Evolutionary conservation across 208 protist species (phyloP).

Genomic region (Trypanosoma mega): DNA sequence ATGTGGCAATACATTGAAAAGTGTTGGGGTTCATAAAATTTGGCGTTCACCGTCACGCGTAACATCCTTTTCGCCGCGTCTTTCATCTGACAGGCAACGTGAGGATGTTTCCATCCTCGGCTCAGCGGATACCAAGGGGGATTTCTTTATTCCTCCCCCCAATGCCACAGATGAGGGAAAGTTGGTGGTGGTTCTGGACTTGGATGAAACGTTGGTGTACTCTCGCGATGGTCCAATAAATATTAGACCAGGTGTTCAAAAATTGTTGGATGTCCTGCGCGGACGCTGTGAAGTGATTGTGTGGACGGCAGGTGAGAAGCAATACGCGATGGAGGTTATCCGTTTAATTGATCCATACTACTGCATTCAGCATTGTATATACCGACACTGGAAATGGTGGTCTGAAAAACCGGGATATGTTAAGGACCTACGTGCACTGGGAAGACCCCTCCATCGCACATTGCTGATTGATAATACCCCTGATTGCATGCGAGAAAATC

Average conservation of each 20-base stretch:
- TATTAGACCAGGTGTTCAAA: conserved; percentile 43
- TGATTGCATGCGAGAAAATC: conserved; percentile 25
- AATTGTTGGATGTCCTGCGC: conserved; percentile 48
- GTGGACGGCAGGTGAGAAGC: conserved; percentile 62
- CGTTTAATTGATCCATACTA: conserved; percentile 18
- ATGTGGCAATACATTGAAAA: too few relatives aligned
- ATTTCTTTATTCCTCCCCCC: conserved; percentile 54
- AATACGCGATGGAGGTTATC: conserved; percentile 55
- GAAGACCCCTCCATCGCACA: conserved; percentile 23
- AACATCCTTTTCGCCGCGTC: too few relatives aligned
- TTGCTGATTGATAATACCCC: conserved; percentile 35
- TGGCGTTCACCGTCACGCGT: too few relatives aligned
- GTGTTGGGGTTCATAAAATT: too few relatives aligned
- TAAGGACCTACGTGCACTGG: conserved; percentile 27
- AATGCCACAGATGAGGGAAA: conserved; percentile 50
- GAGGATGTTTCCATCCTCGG: not conserved
- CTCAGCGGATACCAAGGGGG: not conserved
- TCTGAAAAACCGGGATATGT: conserved; percentile 22
- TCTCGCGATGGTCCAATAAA: conserved; percentile 57
- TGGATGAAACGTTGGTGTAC: conserved; percentile 81
- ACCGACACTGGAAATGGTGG: conserved; percentile 31
- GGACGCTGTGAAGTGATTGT: conserved; percentile 66
- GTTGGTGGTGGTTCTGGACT: conserved; percentile 67
- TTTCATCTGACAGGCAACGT: not conserved
- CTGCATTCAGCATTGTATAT: conserved; percentile 35